Evolutionary conservation across 768 basidiomycete genomes (phyloP).

Genomic region (Pholiota conissans): DNA sequence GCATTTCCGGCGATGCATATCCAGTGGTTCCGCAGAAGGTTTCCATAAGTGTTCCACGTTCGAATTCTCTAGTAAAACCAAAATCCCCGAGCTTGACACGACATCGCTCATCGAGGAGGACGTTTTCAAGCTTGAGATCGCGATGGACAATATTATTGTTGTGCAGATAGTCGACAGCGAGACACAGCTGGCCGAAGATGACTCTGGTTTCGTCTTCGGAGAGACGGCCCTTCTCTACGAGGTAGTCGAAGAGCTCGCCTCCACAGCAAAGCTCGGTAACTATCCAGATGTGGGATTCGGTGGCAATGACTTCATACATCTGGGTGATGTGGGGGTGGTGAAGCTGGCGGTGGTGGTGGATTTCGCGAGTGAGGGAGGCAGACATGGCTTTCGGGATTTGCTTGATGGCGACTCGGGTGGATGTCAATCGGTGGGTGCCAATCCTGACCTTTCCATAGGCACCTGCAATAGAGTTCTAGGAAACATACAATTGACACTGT

Average conservation of each 20-base stretch:
- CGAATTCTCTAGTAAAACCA: conserved; percentile 92
- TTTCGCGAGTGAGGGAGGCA: conserved; percentile 90
- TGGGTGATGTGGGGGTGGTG: conserved; percentile 96
- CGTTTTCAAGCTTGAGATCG: conserved; percentile 96
- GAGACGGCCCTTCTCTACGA: conserved; percentile 90
- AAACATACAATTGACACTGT: neutral
- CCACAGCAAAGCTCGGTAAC: conserved; percentile 96
- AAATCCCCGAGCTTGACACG: conserved; percentile 94
- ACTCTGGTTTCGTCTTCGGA: conserved; percentile 80
- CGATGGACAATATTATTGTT: conserved; percentile 93
- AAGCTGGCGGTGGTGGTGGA: conserved; percentile 96
- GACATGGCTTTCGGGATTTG: conserved; percentile 96
- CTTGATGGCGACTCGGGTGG: conserved; percentile 93
- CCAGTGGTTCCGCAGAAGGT: conserved; percentile 96
- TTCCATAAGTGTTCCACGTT: conserved; percentile 75
- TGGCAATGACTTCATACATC: conserved; percentile 97
- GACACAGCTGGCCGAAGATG: conserved; percentile 94
- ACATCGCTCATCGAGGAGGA: conserved; percentile 86
- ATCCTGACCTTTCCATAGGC: conserved; percentile 95
- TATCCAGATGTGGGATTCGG: conserved; percentile 94
- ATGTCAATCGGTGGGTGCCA: conserved; percentile 91
- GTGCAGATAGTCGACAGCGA: conserved; percentile 93
- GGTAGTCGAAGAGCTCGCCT: conserved; percentile 97
- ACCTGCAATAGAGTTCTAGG: conserved; percentile 44
- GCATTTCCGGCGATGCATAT: conserved; percentile 92